Conservation (phyloP, 2,329 filamentous ascomycete species). For the Sporothrix inflata region DNA sequence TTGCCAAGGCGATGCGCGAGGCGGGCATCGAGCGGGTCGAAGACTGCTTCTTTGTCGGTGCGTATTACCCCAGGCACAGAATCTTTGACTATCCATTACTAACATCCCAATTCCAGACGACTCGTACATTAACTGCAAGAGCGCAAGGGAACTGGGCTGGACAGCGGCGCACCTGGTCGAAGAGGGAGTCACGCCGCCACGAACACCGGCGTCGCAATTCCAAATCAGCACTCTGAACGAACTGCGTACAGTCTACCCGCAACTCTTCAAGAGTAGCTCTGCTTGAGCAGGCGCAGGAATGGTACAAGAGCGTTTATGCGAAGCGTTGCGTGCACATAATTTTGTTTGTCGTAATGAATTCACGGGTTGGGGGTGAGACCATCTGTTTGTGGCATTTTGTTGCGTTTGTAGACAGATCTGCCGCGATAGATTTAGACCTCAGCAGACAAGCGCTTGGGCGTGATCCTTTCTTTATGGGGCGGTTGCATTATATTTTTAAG, state of each 20-base stretch:
- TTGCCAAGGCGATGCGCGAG: constrained; percentile 83
- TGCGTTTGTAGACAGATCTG: neutral
- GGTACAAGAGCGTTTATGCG: neutral
- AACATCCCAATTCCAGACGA: constrained; percentile 64
- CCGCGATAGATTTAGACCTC: neutral
- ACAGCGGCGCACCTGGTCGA: constrained; percentile 84
- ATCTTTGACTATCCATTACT: neutral
- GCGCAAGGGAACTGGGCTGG: constrained; percentile 82
- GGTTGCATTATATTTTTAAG: neutral
- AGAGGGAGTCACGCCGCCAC: constrained; percentile 66
- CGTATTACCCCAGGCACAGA: constrained; percentile 40
- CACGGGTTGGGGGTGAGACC: neutral
- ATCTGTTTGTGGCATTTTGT: neutral
- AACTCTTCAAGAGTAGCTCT: constrained; percentile 70
- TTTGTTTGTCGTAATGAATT: neutral
- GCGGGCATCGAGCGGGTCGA: constrained; percentile 69
- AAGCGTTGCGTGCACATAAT: neutral
- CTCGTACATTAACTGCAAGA: constrained; percentile 78
- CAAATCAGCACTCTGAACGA: constrained; percentile 78
- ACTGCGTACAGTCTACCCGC: constrained; percentile 74
- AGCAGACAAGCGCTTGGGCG: neutral
- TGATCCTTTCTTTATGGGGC: neutral
- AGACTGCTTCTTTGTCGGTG: constrained; percentile 92
- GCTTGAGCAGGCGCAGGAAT: neutral
- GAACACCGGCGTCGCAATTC: constrained; percentile 67